Percentiles rank a stretch among this genome's conserved stretches.
Evolutionary conservation across 83 land plant genomes (phyloP).

Genomic region (Diphasiastrum complanatum): DNA sequence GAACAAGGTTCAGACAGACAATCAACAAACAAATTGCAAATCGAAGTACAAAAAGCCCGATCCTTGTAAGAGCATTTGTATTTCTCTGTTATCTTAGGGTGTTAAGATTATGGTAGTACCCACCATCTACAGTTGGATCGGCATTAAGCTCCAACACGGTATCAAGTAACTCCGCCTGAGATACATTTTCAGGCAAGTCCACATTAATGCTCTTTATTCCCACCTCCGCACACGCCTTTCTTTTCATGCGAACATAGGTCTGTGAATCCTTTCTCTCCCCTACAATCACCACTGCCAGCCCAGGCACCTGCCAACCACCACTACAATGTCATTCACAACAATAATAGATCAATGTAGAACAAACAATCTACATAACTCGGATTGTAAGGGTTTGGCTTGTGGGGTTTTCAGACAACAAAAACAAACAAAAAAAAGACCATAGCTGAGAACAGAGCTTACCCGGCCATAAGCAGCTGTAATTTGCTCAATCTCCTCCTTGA

Average conservation of each 20-base stretch:
- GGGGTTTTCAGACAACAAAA: too few species aligned
- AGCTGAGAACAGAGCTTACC: neutral
- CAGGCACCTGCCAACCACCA: conserved; percentile 54
- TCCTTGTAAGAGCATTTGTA: too few species aligned
- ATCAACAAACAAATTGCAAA: too few species aligned
- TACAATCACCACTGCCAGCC: conserved; percentile 85
- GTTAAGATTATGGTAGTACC: conserved; percentile 1
- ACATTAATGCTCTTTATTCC: conserved; percentile 66
- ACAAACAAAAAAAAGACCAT: neutral
- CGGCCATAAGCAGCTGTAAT: neutral
- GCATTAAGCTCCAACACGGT: conserved; percentile 63
- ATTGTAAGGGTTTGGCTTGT: neutral
- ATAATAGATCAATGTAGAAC: neutral
- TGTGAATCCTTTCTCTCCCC: conserved; percentile 81
- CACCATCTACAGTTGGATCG: conserved; percentile 74
- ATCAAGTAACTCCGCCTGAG: conserved; percentile 51
- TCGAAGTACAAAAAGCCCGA: too few species aligned
- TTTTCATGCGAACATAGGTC: conserved; percentile 77
- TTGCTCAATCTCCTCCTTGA: conserved; percentile 4
- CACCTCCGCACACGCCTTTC: conserved; percentile 84
- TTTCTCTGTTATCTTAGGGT: neutral
- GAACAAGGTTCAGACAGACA: too few species aligned
- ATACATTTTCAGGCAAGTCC: conserved; percentile 56
- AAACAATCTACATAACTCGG: neutral
- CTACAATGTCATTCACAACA: neutral